Conservation (phyloP, 495 filamentous ascomycete species). For the Cercophora samala region DNA sequence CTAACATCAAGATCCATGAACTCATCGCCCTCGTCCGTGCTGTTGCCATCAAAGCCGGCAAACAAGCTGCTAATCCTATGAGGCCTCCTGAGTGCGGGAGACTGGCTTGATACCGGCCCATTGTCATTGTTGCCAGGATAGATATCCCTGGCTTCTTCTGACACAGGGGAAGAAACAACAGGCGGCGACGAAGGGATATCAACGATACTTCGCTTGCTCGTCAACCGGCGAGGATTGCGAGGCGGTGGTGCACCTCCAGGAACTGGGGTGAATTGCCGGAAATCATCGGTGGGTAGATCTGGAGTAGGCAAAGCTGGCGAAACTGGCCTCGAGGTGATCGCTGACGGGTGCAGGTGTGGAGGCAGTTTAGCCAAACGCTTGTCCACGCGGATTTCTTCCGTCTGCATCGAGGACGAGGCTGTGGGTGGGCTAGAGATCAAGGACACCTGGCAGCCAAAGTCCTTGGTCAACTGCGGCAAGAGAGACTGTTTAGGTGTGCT, state of each 20-base stretch:
- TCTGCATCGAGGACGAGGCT: slow-evolving; percentile 75
- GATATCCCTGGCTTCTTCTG: slow-evolving; percentile 50
- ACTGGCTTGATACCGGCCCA: slow-evolving; percentile 64
- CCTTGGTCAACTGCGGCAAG: slow-evolving; percentile 53
- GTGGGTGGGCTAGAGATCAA: slow-evolving; percentile 44
- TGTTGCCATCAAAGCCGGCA: slow-evolving; percentile 66
- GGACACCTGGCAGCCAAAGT: slow-evolving; percentile 55
- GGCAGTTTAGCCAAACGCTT: slow-evolving; percentile 69
- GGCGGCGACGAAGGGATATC: slow-evolving; percentile 50
- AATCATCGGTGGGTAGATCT: slow-evolving; percentile 34
- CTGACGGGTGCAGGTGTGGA: slow-evolving; percentile 71
- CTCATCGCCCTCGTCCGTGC: slow-evolving; percentile 57
- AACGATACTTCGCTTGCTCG: slow-evolving; percentile 42
- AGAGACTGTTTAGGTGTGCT: slow-evolving; percentile 52
- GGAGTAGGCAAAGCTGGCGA: slow-evolving; percentile 39
- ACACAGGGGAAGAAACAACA: slow-evolving; percentile 19
- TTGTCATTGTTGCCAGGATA: slow-evolving; percentile 85
- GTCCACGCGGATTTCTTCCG: slow-evolving; percentile 80
- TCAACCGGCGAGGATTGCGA: slow-evolving; percentile 50
- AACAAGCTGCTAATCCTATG: slow-evolving; percentile 80
- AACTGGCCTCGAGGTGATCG: slow-evolving; percentile 56
- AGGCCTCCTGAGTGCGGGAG: slow-evolving; percentile 61
- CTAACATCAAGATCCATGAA: slow-evolving; percentile 59
- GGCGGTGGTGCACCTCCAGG: slow-evolving; percentile 52
- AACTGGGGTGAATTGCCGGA: slow-evolving; percentile 46